Base-by-base conservation (phyloP, 805 yeast species). In the Sugiyamaella qingdaonensis region DNA sequence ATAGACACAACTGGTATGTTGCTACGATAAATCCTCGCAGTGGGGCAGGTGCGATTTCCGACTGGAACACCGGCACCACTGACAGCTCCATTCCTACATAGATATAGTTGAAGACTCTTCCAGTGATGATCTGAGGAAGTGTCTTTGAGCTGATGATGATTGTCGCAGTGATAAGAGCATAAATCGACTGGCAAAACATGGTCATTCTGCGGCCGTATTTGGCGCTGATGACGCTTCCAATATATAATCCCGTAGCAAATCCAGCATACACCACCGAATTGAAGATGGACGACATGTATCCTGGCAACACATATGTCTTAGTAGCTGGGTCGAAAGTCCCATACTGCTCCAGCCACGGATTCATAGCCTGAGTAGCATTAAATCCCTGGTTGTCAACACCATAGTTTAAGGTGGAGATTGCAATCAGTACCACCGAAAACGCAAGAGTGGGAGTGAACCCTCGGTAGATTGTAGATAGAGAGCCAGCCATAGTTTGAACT, bases 41-140 rank as follows among this genome's bases (percentile, higher is more conserved):
- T 76, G 86, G 82, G 61, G 78, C 82, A 29, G 94, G 94, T n/a
- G 89, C 79, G 37, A 86, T 83, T 68, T 86, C 88, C 33, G 91
- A 85, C 74, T 85, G 84, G 66, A 86, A 86, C 66, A 88, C 71
- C 49, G 95, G 91, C 33, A 85, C 86, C 54, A 85, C 43, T 7
- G 43, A 39, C 24, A 39, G 19, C 24, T 39, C 43, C 43, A 39
- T 39, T 14, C 43, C 43, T 14, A 39, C 43, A 39, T 39, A 39
- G 19, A 39, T 39, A 16, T 39, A 39, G 43, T 39, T 39, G 24
- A 39, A 21, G 8, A 39, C 43, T 39, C 43, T 13, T 2, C 43
- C 43, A 16, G 43, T 39, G 43, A 39, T 39, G 9, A 39, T 39
- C 43, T 39, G 43, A 19, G 43, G 43, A 19, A 39, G 43, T 7